phyloP scores from a whole-genome alignment of 108 stramenopile genomes.

The Nitzschia sp. region DNA sequence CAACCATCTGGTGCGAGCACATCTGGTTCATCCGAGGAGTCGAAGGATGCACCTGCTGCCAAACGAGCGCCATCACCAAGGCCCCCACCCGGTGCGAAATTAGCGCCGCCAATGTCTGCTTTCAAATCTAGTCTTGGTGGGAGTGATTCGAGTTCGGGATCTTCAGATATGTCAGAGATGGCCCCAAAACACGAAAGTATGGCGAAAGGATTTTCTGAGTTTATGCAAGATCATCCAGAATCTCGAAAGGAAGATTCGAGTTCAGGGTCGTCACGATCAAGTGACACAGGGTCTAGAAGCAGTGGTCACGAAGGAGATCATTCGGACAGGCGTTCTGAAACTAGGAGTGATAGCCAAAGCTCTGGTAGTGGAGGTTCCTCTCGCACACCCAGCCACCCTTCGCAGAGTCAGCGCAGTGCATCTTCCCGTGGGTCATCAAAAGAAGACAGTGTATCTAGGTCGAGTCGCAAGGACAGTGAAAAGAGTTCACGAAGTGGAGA shows the following conservation, averaged over 20 bases:
- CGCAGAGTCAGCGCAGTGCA: neutral
- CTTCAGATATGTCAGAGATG: neutral
- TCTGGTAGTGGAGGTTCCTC: neutral
- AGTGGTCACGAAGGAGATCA: neutral
- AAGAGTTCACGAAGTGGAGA: no score
- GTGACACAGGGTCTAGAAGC: neutral
- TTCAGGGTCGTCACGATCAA: neutral
- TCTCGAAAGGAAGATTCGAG: neutral
- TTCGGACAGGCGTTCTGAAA: no score
- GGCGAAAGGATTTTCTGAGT: neutral
- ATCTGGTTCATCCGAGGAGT: constrained; percentile 9
- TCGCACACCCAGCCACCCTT: neutral
- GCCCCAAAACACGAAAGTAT: neutral
- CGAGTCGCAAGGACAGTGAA: no score
- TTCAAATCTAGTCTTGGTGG: neutral
- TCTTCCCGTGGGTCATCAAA: neutral
- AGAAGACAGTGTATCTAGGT: neutral
- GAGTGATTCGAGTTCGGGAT: neutral
- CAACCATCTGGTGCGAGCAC: constrained; percentile 16
- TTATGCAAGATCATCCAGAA: neutral
- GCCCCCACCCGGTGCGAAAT: neutral
- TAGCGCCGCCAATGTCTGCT: constrained; percentile 2
- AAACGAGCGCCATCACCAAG: neutral
- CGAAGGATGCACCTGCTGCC: neutral
- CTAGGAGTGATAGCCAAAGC: neutral